Base-by-base conservation (phyloP, 257 asterid species). In the Solanum arcanum region DNA sequence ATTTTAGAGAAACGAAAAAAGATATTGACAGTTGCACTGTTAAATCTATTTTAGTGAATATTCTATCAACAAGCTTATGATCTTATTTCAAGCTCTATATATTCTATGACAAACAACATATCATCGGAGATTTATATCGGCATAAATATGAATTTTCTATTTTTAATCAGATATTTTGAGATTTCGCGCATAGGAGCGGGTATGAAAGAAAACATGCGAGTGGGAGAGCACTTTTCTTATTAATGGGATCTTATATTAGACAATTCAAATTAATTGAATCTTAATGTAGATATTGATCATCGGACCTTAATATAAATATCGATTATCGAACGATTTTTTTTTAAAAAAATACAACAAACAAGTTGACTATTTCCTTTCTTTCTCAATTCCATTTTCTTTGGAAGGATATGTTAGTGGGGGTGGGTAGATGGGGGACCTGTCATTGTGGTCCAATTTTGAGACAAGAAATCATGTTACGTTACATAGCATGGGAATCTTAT, bases 401-500 rank as follows among this genome's bases (percentile, higher is more conserved):
- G 60, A 76, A 12, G 37, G 60, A 42, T 76, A 13, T 76, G 42
- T 23, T 42, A 13, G 60, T n/a, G 60, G 46, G 78, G 8, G 25
- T 21, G 27, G 8, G 46, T 33, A 12, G 31, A 39, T 21, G 49
- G 52, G 78, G 52, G 82, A 74, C 82, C 82, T 23, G 10, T 74
- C 18, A 16, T 29, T 16, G 69, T 81, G 85, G 85, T 81, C 85
- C 85, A 81, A 49, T 81, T 81, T 81, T 81, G 85, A 49, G 85
- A 81, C 85, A 81, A 80, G 46, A 81, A 49, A 49, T 49, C 33
- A 81, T 49, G 44, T 33, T 81, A 49, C 85, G 25, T 78, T 49
- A 29, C 85, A 81, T 47, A 81, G 85, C 85, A 81, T 81, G 85
- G 69, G 85, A 81, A 47, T 81, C 85, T 81, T 29, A 29, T 81